Conservation (phyloP, 1,284 basidiomycete species). For the Lentinula novae-zelandiae region DNA sequence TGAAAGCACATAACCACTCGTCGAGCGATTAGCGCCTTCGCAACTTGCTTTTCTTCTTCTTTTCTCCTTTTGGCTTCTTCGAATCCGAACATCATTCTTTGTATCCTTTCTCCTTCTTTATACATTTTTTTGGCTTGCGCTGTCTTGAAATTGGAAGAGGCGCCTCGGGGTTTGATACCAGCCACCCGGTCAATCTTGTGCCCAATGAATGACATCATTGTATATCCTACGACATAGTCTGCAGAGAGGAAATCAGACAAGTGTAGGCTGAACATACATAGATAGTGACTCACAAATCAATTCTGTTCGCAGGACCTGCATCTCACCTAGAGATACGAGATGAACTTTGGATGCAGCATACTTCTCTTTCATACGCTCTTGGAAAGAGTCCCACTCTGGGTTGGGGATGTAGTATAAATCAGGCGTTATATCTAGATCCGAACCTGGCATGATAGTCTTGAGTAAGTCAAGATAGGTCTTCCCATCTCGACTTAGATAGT, state of each 20-base stretch:
- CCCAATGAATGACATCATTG: constrained; percentile 14
- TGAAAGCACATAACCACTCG: constrained; percentile 3
- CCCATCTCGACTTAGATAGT: constrained; percentile 8
- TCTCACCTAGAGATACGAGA: constrained; percentile 2
- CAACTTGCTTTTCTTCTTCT: neutral
- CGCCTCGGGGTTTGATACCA: neutral
- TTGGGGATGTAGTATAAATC: constrained; percentile 12
- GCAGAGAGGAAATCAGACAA: neutral
- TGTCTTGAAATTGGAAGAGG: neutral
- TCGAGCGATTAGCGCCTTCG: neutral
- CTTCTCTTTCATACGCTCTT: neutral
- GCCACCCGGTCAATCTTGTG: neutral
- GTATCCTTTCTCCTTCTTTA: neutral
- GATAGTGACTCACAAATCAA: constrained; percentile 11
- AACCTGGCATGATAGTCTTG: constrained; percentile 8
- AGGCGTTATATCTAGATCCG: constrained; percentile 7
- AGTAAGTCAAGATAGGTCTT: constrained; percentile 10
- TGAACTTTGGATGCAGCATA: neutral
- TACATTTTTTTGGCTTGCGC: too few species aligned
- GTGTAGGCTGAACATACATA: neutral
- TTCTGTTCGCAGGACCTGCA: constrained; percentile 15
- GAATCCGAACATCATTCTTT: too few species aligned
- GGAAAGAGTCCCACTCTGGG: constrained; percentile 10
- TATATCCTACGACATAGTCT: constrained; percentile 14
- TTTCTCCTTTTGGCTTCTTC: neutral